Evolutionary conservation across 139 green algal species (phyloP).

Genomic region (Zygnema cylindricum): DNA sequence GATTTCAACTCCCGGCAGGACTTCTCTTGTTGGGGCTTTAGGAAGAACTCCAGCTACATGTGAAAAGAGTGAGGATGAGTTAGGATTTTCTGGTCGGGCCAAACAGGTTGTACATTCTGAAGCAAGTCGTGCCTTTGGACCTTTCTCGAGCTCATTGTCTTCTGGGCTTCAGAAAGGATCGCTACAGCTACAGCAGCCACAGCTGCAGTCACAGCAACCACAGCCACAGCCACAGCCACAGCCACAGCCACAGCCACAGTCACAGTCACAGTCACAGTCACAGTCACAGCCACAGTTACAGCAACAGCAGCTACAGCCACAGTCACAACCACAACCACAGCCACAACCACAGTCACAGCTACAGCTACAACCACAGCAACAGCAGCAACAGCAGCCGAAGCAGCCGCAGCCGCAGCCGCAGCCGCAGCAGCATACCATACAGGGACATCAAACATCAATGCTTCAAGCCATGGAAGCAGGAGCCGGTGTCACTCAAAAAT

Average conservation of each 20-base stretch:
- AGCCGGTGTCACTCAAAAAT: not conserved
- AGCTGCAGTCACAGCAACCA: too few relatives aligned
- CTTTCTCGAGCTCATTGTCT: not conserved
- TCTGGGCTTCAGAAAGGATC: too few relatives aligned
- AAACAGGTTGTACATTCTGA: not conserved
- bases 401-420: slow-evolving; percentile 20
- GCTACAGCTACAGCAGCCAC: too few relatives aligned
- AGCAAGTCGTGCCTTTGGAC: not conserved
- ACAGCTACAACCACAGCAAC: not conserved
- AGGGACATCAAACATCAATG: slow-evolving; percentile 9
- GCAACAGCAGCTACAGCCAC: too few relatives aligned
- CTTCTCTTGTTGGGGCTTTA: not conserved
- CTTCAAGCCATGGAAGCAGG: not conserved
- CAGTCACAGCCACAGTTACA: too few relatives aligned
- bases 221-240: too few relatives aligned
- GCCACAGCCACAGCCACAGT: too few relatives aligned
- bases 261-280: too few relatives aligned
- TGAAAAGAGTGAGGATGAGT: not conserved
- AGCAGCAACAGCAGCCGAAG: slow-evolving; percentile 36
- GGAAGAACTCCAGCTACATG: not conserved
- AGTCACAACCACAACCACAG: too few relatives aligned
- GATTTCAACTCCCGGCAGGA: not conserved
- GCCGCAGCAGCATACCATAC: not conserved
- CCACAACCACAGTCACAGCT: not conserved
- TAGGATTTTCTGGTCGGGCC: not conserved